Conservation (phyloP, 768 basidiomycete genomes). For the Termitomyces sp. region DNA sequence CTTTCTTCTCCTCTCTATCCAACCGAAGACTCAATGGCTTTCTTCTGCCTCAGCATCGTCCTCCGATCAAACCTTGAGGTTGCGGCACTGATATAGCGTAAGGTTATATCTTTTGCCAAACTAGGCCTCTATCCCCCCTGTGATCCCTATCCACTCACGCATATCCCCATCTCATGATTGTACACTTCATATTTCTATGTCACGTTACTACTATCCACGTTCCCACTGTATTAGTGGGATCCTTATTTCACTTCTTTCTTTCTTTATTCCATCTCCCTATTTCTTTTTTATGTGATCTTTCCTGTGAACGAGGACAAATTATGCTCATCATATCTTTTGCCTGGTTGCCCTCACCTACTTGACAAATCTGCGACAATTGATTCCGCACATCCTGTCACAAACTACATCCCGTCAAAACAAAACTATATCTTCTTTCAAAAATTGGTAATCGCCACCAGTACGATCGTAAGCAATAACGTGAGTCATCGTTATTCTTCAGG, state of each 20-base stretch:
- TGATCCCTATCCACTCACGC: not conserved
- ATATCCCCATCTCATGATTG: conserved; percentile 8
- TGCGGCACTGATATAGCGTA: conserved; percentile 55
- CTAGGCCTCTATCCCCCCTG: not conserved
- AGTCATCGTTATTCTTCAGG: conserved; percentile 23
- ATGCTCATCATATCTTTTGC: conserved; percentile 19
- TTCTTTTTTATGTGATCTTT: conserved; percentile 4
- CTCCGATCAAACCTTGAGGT: conserved; percentile 60
- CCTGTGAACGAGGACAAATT: conserved; percentile 15
- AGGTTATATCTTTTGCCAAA: conserved; percentile 1
- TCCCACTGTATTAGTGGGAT: conserved; percentile 10
- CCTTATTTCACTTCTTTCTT: conserved; percentile 14
- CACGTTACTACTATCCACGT: conserved; percentile 10
- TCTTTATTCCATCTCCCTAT: not conserved
- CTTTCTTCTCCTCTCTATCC: conserved; percentile 6
- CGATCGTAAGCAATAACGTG: conserved; percentile 68
- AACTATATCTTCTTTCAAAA: not conserved
- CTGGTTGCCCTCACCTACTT: conserved; percentile 13
- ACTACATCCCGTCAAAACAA: not conserved
- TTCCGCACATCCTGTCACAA: conserved; percentile 4
- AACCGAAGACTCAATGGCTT: conserved; percentile 26
- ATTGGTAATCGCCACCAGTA: conserved; percentile 27
- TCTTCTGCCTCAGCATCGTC: conserved; percentile 48
- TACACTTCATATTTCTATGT: conserved; percentile 8
- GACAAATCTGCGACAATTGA: conserved; percentile 1